phyloP scores from a whole-genome alignment of 176 grass and related monocot species.

The Ampelocalamus luodianensis region DNA sequence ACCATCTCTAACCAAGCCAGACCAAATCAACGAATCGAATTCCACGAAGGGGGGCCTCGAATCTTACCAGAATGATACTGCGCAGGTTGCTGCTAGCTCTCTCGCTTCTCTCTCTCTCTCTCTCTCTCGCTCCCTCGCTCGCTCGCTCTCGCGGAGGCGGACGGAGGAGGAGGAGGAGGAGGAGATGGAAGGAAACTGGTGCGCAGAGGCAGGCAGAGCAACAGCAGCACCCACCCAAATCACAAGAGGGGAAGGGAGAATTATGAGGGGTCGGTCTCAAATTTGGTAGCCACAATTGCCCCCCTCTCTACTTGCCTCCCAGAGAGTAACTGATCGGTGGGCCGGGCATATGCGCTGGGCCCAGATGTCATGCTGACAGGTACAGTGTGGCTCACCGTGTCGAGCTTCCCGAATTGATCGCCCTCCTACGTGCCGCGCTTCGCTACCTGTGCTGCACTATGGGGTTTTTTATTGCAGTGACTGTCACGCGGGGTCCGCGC shows the following conservation, averaged over 20 bases:
- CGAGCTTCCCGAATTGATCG: not conserved
- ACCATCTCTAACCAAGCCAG: not conserved
- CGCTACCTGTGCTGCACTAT: not conserved
- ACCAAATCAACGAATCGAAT: slow-evolving; percentile 6
- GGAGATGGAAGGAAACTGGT: not conserved
- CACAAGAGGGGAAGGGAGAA: slow-evolving; percentile 10
- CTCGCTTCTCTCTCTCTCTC: not conserved
- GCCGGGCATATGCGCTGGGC: fast-evolving
- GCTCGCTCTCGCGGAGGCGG: not conserved
- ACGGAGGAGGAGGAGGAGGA: not conserved
- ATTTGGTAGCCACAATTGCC: slow-evolving; percentile 41
- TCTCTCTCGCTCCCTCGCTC: not conserved
- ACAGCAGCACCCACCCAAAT: slow-evolving; percentile 22
- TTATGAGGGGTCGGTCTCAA: slow-evolving; percentile 35
- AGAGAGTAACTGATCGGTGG: not conserved
- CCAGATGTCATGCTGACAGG: not conserved
- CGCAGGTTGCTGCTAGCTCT: not conserved
- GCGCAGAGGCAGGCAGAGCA: not conserved
- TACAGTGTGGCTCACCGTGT: not conserved
- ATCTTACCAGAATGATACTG: slow-evolving; percentile 38
- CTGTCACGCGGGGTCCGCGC: fast-evolving
- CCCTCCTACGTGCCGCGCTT: slow-evolving; percentile 27
- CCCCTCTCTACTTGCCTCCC: not conserved
- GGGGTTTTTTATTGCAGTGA: fast-evolving
- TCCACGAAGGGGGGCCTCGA: not conserved